Evolutionary conservation across 148 eudicot species (phyloP).

Genomic region (Arctostaphylos glauca): DNA sequence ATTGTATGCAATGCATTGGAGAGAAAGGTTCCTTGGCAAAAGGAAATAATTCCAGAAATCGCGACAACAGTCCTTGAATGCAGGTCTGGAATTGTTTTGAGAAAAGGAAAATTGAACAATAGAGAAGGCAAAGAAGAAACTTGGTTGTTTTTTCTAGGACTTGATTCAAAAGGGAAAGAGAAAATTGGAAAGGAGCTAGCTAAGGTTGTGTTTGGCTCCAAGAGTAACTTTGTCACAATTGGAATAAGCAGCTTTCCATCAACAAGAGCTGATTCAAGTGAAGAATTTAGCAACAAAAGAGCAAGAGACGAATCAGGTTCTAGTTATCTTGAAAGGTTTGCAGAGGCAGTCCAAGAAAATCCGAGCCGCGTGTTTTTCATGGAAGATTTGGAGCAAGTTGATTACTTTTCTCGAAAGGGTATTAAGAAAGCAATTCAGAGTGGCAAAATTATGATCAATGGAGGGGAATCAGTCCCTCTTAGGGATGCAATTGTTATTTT

Average conservation of each 20-base stretch:
- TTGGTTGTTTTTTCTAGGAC: slow-evolving; percentile 57
- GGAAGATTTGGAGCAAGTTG: slow-evolving; percentile 64
- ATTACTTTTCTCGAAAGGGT: slow-evolving; percentile 43
- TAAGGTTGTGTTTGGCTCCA: slow-evolving; percentile 50
- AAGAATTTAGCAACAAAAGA: slow-evolving; percentile 48
- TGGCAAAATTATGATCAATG: slow-evolving; percentile 32
- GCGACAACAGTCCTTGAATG: slow-evolving; percentile 44
- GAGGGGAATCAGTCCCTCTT: slow-evolving; percentile 42
- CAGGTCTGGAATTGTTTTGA: slow-evolving; percentile 34
- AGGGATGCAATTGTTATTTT: slow-evolving; percentile 70
- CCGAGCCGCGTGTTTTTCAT: slow-evolving; percentile 64
- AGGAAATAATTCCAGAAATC: slow-evolving; percentile 50
- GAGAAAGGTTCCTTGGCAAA: slow-evolving; percentile 74
- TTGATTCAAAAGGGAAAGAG: slow-evolving; percentile 48
- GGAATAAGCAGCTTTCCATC: slow-evolving; percentile 43
- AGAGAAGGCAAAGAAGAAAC: slow-evolving; percentile 40
- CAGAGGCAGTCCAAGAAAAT: slow-evolving; percentile 43
- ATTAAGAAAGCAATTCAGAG: slow-evolving; percentile 47
- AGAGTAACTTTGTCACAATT: slow-evolving; percentile 30
- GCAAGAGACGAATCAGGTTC: slow-evolving; percentile 42
- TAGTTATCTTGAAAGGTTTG: slow-evolving; percentile 45
- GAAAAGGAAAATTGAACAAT: slow-evolving; percentile 6
- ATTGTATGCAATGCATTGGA: slow-evolving; percentile 48
- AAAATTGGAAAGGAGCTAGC: slow-evolving; percentile 49
- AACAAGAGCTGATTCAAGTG: slow-evolving; percentile 48